Conservation (phyloP, 2,329 filamentous ascomycete genomes). For the Aureobasidium melanogenum region DNA sequence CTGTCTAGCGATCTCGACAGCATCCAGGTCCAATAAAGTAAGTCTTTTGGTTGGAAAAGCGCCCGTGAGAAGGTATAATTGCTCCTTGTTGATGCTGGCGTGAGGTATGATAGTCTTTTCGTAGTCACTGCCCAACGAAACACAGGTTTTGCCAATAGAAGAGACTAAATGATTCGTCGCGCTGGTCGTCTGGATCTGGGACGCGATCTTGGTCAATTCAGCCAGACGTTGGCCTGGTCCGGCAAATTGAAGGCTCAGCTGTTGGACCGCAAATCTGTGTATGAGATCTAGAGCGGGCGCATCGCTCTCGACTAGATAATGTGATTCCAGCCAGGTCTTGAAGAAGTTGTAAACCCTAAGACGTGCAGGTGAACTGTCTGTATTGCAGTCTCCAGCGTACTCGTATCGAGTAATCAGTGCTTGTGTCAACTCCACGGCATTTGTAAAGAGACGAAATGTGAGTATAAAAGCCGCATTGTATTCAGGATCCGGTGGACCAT, state of each 20-base stretch:
- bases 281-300: conserved; percentile 67
- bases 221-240: conserved; percentile 70
- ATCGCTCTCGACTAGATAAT: conserved; percentile 83
- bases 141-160: conserved; percentile 79
- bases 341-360: conserved; percentile 92
- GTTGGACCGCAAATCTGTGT: conserved; percentile 66
- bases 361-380: conserved; percentile 70
- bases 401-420: conserved; percentile 86
- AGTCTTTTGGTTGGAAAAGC: background rate
- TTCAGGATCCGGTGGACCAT: conserved; percentile 81
- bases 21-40: conserved; percentile 41
- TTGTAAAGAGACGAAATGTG: conserved; percentile 89
- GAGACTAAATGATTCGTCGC: conserved; percentile 53
- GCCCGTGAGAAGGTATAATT: conserved; percentile 56
- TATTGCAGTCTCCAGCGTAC: conserved; percentile 71
- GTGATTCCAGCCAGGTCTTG: conserved; percentile 94
- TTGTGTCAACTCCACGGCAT: conserved; percentile 67
- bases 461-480: conserved; percentile 95
- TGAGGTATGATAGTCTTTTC: conserved; percentile 32
- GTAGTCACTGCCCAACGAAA: conserved; percentile 61
- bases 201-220: conserved; percentile 64
- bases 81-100: conserved; percentile 64
- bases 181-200: conserved; percentile 35
- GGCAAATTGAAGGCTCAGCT: conserved; percentile 60
- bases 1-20: conserved; percentile 82